A percentile compares a stretch with the other conserved stretches of the same genome.
Evolutionary conservation across 345 rosid species (phyloP).

Genomic region (Eutrema japonicum): DNA sequence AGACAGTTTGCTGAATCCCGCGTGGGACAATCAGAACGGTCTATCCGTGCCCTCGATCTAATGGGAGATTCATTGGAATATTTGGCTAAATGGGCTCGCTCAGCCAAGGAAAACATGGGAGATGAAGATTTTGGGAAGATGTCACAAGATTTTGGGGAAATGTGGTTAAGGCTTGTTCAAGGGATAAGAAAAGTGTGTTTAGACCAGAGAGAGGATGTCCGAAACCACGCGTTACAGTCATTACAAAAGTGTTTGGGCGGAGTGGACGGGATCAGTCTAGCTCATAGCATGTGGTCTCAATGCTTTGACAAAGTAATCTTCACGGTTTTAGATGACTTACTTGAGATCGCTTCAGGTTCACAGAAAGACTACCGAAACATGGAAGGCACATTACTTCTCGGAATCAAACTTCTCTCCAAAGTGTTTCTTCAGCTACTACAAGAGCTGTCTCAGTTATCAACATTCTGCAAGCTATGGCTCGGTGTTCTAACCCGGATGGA

Average conservation of each 20-base stretch:
- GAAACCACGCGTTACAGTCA: constrained; percentile 87
- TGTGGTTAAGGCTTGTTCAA: constrained; percentile 98
- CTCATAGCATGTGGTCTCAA: constrained; percentile 77
- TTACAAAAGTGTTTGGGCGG: constrained; percentile 87
- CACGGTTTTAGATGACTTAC: constrained; percentile 90
- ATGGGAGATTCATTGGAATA: constrained; percentile 86
- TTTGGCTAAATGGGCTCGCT: constrained; percentile 69
- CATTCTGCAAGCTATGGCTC: constrained; percentile 92
- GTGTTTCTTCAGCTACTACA: constrained; percentile 77
- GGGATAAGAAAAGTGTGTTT: constrained; percentile 96
- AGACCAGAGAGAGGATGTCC: constrained; percentile 97
- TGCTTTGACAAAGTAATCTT: constrained; percentile 91
- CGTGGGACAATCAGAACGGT: constrained; percentile 92
- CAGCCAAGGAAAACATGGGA: constrained; percentile 74
- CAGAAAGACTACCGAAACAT: constrained; percentile 93
- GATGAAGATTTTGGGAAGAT: constrained; percentile 78
- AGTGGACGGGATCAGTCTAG: constrained; percentile 69
- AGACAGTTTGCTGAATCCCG: constrained; percentile 99
- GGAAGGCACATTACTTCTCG: constrained; percentile 85
- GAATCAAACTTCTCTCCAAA: constrained; percentile 77
- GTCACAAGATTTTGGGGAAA: constrained; percentile 84
- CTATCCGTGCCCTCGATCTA: constrained; percentile 81
- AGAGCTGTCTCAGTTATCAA: constrained; percentile 72
- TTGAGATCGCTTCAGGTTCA: constrained; percentile 91
- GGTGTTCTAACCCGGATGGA: constrained; percentile 95